Evolutionary conservation across 306 rosid species (phyloP).

Genomic region (Trifolium dubium): DNA sequence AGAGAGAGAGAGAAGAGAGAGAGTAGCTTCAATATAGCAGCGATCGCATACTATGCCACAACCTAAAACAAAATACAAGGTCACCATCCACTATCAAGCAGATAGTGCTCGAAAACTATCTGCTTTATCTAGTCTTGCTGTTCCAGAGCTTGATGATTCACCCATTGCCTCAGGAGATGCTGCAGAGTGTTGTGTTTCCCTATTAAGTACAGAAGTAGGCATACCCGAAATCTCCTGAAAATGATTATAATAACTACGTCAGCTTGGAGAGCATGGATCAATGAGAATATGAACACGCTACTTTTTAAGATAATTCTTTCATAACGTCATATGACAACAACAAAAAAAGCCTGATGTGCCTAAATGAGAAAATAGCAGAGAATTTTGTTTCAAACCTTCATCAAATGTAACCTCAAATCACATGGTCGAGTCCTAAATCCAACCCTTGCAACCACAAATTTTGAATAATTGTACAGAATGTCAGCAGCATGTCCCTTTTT

Average conservation of each 20-base stretch:
- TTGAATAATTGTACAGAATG: conserved; percentile 79
- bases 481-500: conserved; percentile 92
- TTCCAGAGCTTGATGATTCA: conserved; percentile 92
- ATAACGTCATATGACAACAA: conserved; percentile 22
- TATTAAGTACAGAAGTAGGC: conserved; percentile 69
- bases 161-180: conserved; percentile 97
- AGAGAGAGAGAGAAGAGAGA: background rate
- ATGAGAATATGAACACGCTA: conserved; percentile 20
- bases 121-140: conserved; percentile 73
- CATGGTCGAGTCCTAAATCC: conserved; percentile 79
- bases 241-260: conserved; percentile 14
- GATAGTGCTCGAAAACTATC: conserved; percentile 69
- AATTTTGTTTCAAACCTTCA: conserved; percentile 69
- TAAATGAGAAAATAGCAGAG: conserved; percentile 8
- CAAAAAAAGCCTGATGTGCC: background rate
- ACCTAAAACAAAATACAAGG: background rate
- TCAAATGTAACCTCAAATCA: conserved; percentile 85
- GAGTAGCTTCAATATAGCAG: background rate
- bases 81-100: conserved; percentile 4
- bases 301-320: conserved; percentile 25
- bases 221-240: conserved; percentile 85
- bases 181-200: conserved; percentile 69
- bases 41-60: conserved; percentile 19
- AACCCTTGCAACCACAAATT: conserved; percentile 78
- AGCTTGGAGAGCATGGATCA: conserved; percentile 21